phyloP scores from a whole-genome alignment of 768 basidiomycete genomes.

The Phanerochaete carnosa region DNA sequence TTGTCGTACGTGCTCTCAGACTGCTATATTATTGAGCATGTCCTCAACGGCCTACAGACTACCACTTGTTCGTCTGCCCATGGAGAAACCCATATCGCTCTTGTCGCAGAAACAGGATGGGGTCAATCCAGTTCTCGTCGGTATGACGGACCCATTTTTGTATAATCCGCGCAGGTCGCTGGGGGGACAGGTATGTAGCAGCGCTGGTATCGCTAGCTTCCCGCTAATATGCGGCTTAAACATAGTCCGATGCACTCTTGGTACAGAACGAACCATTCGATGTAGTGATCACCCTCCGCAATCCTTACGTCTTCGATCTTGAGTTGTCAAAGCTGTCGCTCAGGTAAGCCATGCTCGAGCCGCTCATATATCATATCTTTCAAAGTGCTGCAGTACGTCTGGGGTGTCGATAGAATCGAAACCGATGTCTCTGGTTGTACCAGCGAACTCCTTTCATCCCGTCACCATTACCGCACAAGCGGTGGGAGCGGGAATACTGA shows the following conservation, averaged over 20 bases:
- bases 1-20: conserved; percentile 54
- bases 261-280: conserved; percentile 85
- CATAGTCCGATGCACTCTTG: conserved; percentile 56
- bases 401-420: conserved; percentile 74
- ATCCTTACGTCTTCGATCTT: conserved; percentile 90
- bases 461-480: conserved; percentile 70
- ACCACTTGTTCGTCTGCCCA: conserved; percentile 64
- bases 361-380: not conserved
- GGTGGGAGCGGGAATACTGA: conserved; percentile 58
- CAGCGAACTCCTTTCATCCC: conserved; percentile 71
- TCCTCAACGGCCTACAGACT: conserved; percentile 41
- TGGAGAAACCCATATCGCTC: conserved; percentile 66
- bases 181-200: conserved; percentile 48
- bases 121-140: conserved; percentile 47
- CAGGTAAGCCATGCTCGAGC: conserved; percentile 47
- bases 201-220: not conserved
- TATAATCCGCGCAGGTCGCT: conserved; percentile 81
- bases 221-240: not conserved
- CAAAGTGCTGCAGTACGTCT: conserved; percentile 55
- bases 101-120: conserved; percentile 39
- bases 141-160: conserved; percentile 76
- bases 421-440: conserved; percentile 60
- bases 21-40: conserved; percentile 11
- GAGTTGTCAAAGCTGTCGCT: conserved; percentile 80
- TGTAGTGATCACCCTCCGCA: conserved; percentile 79